phyloP scores from a whole-genome alignment of 2,329 filamentous ascomycete genomes.

The Aspergillus vadensis region DNA sequence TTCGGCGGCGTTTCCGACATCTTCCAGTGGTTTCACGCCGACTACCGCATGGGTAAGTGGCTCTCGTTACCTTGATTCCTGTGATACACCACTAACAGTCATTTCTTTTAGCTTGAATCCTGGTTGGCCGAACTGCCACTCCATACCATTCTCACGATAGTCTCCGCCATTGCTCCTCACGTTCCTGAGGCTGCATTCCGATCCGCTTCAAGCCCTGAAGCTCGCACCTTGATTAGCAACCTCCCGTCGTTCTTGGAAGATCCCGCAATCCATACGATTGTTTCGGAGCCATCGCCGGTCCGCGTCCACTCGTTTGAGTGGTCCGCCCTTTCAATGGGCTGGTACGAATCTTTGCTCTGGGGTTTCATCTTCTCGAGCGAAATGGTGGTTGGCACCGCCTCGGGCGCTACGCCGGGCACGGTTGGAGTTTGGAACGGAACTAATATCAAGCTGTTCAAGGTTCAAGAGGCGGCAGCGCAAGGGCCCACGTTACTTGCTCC shows the following conservation, averaged over 20 bases:
- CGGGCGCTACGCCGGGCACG: slow-evolving; percentile 68
- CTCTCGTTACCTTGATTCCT: neutral
- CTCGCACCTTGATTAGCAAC: slow-evolving; percentile 45
- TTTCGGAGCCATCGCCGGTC: slow-evolving; percentile 68
- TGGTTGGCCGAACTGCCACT: slow-evolving; percentile 92
- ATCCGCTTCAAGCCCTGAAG: slow-evolving; percentile 41
- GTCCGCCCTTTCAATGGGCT: slow-evolving; percentile 85
- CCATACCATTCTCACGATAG: slow-evolving; percentile 79
- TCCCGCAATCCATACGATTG: slow-evolving; percentile 66
- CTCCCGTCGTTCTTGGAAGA: slow-evolving; percentile 48
- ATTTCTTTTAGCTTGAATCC: slow-evolving; percentile 67
- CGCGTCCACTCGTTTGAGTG: slow-evolving; percentile 91
- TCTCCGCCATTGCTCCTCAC: slow-evolving; percentile 60
- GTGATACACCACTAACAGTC: slow-evolving; percentile 19
- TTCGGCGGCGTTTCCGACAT: slow-evolving; percentile 59
- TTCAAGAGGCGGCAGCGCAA: slow-evolving; percentile 78
- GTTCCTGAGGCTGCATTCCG: slow-evolving; percentile 52
- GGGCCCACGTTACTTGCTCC: slow-evolving; percentile 82
- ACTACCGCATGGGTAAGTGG: slow-evolving; percentile 69
- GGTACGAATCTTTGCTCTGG: slow-evolving; percentile 96
- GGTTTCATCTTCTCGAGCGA: slow-evolving; percentile 88
- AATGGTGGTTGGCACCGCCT: slow-evolving; percentile 63
- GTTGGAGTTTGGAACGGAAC: slow-evolving; percentile 96
- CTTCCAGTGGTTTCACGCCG: slow-evolving; percentile 67
- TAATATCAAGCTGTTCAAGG: slow-evolving; percentile 80